These are phyloP conservation scores for Bocquillonia castaneifolia DNA, from an alignment of 441 rosid species.

Conservation along the genomic window DNA sequence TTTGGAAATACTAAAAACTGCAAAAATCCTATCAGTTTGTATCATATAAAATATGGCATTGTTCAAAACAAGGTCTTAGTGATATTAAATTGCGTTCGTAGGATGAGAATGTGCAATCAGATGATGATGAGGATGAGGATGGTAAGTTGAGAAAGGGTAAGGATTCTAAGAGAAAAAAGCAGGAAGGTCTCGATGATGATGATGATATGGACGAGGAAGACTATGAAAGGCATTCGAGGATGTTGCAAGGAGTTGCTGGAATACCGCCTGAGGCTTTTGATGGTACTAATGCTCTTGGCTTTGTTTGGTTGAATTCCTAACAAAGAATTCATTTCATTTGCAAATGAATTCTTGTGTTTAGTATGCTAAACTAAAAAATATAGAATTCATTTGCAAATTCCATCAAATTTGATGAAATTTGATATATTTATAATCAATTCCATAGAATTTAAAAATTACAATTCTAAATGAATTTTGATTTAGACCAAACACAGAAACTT, in stretches of 20 bases:
- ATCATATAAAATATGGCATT: not conserved
- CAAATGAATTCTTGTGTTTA: too few species aligned
- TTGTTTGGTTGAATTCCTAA: too few species aligned
- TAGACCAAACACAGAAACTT: too few species aligned
- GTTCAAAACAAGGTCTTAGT: not conserved
- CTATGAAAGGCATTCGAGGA: conserved; percentile 55
- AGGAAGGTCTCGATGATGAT: conserved; percentile 23
- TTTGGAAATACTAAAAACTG: not conserved
- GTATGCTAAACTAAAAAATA: too few species aligned
- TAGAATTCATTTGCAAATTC: too few species aligned
- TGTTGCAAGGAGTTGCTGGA: conserved; percentile 82
- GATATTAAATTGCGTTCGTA: conserved; percentile 19
- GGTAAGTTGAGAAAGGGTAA: conserved; percentile 15
- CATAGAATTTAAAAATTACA: too few species aligned
- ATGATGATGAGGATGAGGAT: conserved; percentile 37
- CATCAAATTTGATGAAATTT: too few species aligned
- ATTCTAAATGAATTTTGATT: too few species aligned
- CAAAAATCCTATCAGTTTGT: too few species aligned
- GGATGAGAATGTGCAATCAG: conserved; percentile 82
- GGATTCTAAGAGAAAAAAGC: conserved; percentile 8
- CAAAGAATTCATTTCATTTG: too few species aligned
- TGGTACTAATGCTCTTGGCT: conserved; percentile 49
- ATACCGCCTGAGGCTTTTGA: conserved; percentile 73
- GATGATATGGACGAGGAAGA: conserved; percentile 52
- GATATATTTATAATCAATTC: too few species aligned